phyloP scores from a whole-genome alignment of 345 rosid species.

The Boechera retrofracta region DNA sequence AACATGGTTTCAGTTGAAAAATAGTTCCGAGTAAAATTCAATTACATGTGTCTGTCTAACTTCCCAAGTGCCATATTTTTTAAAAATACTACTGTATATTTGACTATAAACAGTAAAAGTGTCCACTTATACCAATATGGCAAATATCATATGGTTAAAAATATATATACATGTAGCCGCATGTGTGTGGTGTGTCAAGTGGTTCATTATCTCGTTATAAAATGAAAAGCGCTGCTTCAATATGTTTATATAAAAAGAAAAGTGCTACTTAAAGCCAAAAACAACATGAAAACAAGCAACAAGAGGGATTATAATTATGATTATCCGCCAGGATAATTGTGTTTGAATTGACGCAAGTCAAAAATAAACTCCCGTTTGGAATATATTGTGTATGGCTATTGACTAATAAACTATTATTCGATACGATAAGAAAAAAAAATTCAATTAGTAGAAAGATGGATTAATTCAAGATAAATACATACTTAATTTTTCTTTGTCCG shows the following conservation, averaged over 20 bases:
- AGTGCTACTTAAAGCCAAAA: slow-evolving; percentile 14
- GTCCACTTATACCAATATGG: slow-evolving; percentile 7
- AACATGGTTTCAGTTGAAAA: neutral
- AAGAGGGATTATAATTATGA: slow-evolving; percentile 12
- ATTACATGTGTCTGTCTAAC: neutral
- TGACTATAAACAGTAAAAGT: slow-evolving; percentile 41
- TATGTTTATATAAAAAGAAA: slow-evolving; percentile 3
- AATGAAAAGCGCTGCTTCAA: slow-evolving; percentile 9
- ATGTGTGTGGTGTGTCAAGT: slow-evolving; percentile 30
- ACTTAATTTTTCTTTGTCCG: neutral
- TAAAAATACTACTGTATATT: neutral
- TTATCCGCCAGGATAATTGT: slow-evolving; percentile 28
- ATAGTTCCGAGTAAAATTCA: neutral
- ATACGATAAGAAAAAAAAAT: neutral
- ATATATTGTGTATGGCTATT: neutral
- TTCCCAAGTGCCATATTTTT: slow-evolving; percentile 8
- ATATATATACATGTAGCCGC: neutral
- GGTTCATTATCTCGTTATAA: slow-evolving; percentile 17
- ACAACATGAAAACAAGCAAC: slow-evolving; percentile 9
- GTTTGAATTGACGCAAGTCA: slow-evolving; percentile 21
- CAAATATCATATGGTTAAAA: slow-evolving; percentile 14
- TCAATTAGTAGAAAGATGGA: neutral
- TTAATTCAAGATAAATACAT: neutral
- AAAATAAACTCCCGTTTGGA: slow-evolving; percentile 1
- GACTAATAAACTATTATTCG: neutral